phyloP scores from a whole-genome alignment of 2,329 filamentous ascomycete genomes.

The Fusarium sp. region DNA sequence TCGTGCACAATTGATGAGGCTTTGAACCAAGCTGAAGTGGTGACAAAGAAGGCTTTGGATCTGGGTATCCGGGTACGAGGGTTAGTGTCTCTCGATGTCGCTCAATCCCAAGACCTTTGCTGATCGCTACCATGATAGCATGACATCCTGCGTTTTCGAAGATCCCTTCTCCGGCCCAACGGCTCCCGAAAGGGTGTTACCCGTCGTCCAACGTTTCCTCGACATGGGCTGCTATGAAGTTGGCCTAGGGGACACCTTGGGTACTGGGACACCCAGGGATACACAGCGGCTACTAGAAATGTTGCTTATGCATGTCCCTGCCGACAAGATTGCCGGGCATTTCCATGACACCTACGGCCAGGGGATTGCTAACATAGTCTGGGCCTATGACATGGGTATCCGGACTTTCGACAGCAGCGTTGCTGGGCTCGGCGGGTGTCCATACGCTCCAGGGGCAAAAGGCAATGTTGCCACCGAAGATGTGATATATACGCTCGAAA shows the following conservation, averaged over 20 bases:
- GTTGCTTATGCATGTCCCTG: neutral
- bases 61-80: neutral
- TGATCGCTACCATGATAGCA: neutral
- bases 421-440: neutral
- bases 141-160: neutral
- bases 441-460: neutral
- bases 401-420: neutral
- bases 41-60: neutral
- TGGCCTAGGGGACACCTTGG: neutral
- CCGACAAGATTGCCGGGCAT: neutral
- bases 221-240: conserved; percentile 5
- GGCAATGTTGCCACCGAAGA: conserved; percentile 1
- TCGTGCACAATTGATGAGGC: neutral
- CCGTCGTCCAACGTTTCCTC: neutral
- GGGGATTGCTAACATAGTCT: neutral
- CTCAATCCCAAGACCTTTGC: too few species aligned
- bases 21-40: neutral
- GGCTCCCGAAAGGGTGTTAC: neutral
- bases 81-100: neutral
- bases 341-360: conserved; percentile 3
- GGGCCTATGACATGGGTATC: neutral
- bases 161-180: neutral
- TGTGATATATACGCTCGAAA: neutral
- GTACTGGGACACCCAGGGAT: neutral
- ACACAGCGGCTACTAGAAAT: neutral